Conservation (phyloP, 176 grass and related monocot species). For the Carex kokanica region DNA sequence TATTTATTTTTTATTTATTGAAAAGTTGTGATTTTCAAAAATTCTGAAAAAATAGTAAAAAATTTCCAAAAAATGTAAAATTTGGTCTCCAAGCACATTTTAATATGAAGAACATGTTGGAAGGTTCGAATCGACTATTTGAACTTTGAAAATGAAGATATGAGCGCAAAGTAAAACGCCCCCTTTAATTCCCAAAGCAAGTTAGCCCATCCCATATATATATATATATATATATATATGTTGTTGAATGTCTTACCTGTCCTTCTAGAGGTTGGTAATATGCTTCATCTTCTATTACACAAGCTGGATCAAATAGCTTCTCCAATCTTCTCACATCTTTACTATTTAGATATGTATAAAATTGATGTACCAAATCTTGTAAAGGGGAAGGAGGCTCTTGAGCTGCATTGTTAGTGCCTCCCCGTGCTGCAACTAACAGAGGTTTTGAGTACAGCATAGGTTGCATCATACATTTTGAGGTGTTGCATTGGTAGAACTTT, state of each 20-base stretch:
- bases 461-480: background rate
- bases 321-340: constrained; percentile 48
- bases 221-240: too few relatives aligned
- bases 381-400: constrained; percentile 30
- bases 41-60: too few relatives aligned
- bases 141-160: too few relatives aligned
- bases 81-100: too few relatives aligned
- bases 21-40: too few relatives aligned
- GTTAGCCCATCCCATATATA: too few relatives aligned
- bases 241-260: constrained; percentile 50
- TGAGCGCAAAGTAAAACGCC: too few relatives aligned
- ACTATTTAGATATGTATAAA: constrained; percentile 62
- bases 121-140: too few relatives aligned
- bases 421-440: constrained; percentile 10
- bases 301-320: constrained; percentile 51
- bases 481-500: background rate
- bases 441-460: constrained; percentile 2
- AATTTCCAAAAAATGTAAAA: too few relatives aligned
- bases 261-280: constrained; percentile 49
- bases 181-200: too few relatives aligned
- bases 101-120: too few relatives aligned
- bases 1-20: too few relatives aligned
- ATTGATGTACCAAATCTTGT: constrained; percentile 39
- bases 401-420: constrained; percentile 17
- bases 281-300: constrained; percentile 48